These are phyloP conservation scores for Mrakia blollopis DNA, from an alignment of 768 basidiomycete genomes.

Conservation along the genomic window DNA sequence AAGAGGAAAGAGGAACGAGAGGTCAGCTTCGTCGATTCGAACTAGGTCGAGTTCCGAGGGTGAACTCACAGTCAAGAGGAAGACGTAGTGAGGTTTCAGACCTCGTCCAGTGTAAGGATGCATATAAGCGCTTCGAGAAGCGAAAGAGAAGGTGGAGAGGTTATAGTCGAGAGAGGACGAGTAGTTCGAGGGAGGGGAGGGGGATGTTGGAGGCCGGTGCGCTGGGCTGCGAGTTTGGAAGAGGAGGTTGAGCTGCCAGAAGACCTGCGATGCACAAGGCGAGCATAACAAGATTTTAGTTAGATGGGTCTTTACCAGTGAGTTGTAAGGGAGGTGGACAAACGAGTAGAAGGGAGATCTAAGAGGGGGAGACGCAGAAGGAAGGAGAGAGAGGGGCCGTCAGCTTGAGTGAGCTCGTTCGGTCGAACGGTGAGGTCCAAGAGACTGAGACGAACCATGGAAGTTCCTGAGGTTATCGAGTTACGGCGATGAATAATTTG, in stretches of 20 bases:
- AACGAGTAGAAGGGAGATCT: slow-evolving; percentile 13
- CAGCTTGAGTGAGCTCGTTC: not conserved
- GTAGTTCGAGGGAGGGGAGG: not conserved
- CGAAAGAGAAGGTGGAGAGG: not conserved
- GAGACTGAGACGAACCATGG: not conserved
- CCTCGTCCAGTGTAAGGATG: not conserved
- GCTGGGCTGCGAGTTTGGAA: slow-evolving; percentile 6
- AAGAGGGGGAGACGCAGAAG: not conserved
- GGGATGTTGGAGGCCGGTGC: not conserved
- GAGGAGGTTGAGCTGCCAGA: slow-evolving; percentile 22
- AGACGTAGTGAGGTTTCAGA: slow-evolving; percentile 17
- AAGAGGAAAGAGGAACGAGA: not conserved
- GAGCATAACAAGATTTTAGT: too few species aligned
- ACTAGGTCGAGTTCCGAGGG: too few species aligned
- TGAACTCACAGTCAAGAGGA: slow-evolving; percentile 2
- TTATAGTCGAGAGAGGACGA: too few species aligned
- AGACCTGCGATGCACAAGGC: not conserved
- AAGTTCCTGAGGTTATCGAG: not conserved
- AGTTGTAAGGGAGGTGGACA: not conserved
- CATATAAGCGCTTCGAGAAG: not conserved
- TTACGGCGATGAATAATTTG: too few species aligned
- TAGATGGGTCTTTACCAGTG: too few species aligned
- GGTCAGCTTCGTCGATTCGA: not conserved
- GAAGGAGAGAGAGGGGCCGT: not conserved
- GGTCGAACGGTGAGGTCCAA: not conserved